A percentile compares a stretch with the other conserved stretches of the same genome.
Evolutionary conservation across 768 basidiomycete genomes (phyloP).

Genomic region (Mycena kentingensis): DNA sequence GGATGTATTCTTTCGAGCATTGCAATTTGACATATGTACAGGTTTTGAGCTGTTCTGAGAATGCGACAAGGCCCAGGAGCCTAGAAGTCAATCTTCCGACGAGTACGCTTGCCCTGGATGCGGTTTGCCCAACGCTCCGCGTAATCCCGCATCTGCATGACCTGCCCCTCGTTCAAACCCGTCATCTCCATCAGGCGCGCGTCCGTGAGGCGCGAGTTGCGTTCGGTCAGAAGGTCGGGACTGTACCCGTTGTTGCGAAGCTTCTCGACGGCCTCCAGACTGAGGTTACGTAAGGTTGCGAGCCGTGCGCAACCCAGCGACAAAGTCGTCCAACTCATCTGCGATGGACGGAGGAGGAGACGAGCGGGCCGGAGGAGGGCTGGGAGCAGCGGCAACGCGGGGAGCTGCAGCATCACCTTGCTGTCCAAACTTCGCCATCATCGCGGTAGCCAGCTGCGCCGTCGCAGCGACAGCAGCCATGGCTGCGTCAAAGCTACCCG

Average conservation of each 20-base stretch:
- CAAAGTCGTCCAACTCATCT: conserved; percentile 4
- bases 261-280: not conserved
- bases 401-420: not conserved
- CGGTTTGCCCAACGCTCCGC: no score
- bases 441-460: no score
- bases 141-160: no score
- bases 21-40: not conserved
- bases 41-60: no score
- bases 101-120: no score
- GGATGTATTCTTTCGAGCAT: not conserved
- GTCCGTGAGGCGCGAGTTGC: no score
- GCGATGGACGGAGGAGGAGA: conserved; percentile 1
- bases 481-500: not conserved
- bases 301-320: conserved; percentile 1
- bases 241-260: not conserved
- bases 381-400: not conserved
- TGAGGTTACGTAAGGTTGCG: not conserved
- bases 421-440: conserved; percentile 6
- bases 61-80: no score
- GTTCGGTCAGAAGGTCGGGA: no score
- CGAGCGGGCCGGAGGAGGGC: not conserved
- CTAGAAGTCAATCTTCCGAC: no score
- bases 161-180: no score
- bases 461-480: conserved; percentile 4
- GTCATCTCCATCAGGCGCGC: no score